phyloP scores from a whole-genome alignment of 805 yeast species.

The Hanseniaspora jakobsenii region DNA sequence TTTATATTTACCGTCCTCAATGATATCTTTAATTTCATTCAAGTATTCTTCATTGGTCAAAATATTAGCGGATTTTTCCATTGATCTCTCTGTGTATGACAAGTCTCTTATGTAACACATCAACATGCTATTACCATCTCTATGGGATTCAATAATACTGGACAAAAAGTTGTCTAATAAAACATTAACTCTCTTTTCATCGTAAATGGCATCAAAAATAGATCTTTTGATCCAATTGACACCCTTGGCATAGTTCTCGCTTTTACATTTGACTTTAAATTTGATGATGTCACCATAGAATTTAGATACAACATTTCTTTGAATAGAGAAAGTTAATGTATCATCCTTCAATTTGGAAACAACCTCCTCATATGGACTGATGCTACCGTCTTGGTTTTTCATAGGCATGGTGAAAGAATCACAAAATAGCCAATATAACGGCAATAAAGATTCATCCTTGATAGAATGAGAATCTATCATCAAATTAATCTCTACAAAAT shows the following conservation, averaged over 20 bases:
- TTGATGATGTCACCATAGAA: conserved; percentile 52
- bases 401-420: conserved; percentile 67
- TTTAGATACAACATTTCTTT: conserved; percentile 45
- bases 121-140: conserved; percentile 44
- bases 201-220: conserved; percentile 56
- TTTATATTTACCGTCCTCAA: conserved; percentile 44
- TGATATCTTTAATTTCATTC: conserved; percentile 35
- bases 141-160: conserved; percentile 30
- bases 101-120: conserved; percentile 46
- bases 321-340: conserved; percentile 47
- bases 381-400: conserved; percentile 45
- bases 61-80: conserved; percentile 53
- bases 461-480: conserved; percentile 45
- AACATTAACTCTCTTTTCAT: conserved; percentile 55
- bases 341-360: conserved; percentile 61
- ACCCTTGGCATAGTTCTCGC: conserved; percentile 50
- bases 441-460: conserved; percentile 39
- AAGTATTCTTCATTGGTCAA: conserved; percentile 51
- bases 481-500: conserved; percentile 60
- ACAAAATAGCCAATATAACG: conserved; percentile 52
- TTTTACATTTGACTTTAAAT: conserved; percentile 49
- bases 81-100: conserved; percentile 42
- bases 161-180: conserved; percentile 34
- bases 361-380: conserved; percentile 62
- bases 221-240: conserved; percentile 66